These are phyloP conservation scores for Leonotis leonurus DNA, from an alignment of 257 asterid species.

Conservation along the genomic window DNA sequence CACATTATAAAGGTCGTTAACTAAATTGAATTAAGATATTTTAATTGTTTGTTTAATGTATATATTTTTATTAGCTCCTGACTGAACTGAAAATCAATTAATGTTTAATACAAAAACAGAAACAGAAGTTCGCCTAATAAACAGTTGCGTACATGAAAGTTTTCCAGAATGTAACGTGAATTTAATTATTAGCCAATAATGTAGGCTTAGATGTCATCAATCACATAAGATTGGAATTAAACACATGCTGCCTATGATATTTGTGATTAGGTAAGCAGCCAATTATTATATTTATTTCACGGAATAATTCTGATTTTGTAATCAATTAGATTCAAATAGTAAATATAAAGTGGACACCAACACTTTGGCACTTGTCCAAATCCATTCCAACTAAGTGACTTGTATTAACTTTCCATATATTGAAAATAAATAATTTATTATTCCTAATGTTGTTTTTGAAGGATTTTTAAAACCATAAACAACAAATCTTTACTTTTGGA, in stretches of 20 bases:
- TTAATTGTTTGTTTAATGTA: no score
- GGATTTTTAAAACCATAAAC: no score
- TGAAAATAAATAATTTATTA: no score
- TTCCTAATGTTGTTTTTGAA: no score
- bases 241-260: not conserved
- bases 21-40: no score
- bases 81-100: no score
- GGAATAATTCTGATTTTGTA: not conserved
- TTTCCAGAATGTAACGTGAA: not conserved
- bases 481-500: not conserved
- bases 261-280: not conserved
- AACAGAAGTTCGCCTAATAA: not conserved
- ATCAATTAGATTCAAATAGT: not conserved
- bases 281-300: not conserved
- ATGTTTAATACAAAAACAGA: no score
- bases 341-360: no score
- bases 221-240: not conserved
- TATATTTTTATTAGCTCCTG: no score
- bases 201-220: not conserved
- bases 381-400: not conserved
- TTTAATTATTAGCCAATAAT: not conserved
- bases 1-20: no score
- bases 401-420: no score
- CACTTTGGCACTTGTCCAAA: not conserved
- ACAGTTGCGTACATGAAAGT: slow-evolving; percentile 4